Base-by-base conservation (phyloP, 2,329 filamentous ascomycete genomes). In the Sclerotinia minor region DNA sequence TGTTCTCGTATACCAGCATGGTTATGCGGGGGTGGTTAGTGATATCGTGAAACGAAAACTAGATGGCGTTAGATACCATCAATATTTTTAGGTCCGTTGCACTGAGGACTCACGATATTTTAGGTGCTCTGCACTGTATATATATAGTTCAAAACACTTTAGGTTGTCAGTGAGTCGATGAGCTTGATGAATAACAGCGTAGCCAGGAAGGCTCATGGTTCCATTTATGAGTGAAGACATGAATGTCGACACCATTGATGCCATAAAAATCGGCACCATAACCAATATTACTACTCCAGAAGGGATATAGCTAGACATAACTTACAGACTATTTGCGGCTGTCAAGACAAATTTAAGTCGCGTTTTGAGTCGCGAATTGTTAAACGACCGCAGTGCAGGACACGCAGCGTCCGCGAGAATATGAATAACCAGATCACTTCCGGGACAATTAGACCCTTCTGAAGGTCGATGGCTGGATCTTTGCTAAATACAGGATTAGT, bases 251-350 rank as follows among this genome's bases (percentile, higher is more conserved):
- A 45, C 50, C 52, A 57, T 38, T 13, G 66, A 41, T 38, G 65
- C 63, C 38, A 41, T 41, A 64, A 52, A 69, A 66, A 52, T 44
- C 61, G 68, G 64, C 64, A 68, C 45, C 58, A 65, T 60, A 50
- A 60, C 67, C 64, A 67, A 66, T 67, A 70, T 59, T 50, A 29
- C n/a, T 50, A 54, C 47, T 38, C 50, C 54, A 69, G 64, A 69
- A 69, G 67, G 67, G 55, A 66, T 54, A 61, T 70, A 44, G 64
- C 58, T 69, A 71, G 68, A 71, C 67, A 70, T 19, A 67, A 67
- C 73, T 74, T 69, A 74, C 73, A 67, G 60, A 67, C 65, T 64
- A 69, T 66, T 64, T 45, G 65, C 52, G 65, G 69, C 35, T 74
- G 68, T 70, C 71, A 68, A 71, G 66, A 69, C 68, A 66, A 26